phyloP scores from a whole-genome alignment of 495 filamentous ascomycete genomes.

The Penicillium canescens region DNA sequence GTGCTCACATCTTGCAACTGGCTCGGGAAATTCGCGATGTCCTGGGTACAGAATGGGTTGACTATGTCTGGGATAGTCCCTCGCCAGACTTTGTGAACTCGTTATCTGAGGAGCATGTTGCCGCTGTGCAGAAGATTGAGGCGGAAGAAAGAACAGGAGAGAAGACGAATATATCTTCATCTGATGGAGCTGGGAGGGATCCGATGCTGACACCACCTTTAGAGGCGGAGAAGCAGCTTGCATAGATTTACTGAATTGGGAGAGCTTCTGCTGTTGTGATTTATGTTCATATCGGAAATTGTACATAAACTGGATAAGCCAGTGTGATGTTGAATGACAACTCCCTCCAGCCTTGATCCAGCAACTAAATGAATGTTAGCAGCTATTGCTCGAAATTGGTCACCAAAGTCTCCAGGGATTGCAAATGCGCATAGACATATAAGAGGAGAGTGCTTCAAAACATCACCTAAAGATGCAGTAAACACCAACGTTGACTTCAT shows the following conservation, averaged over 20 bases:
- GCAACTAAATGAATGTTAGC: too few species aligned
- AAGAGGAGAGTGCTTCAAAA: too few species aligned
- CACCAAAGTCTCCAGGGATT: too few species aligned
- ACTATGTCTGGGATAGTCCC: constrained; percentile 73
- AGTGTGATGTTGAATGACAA: too few species aligned
- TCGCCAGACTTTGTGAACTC: constrained; percentile 59
- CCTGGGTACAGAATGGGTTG: constrained; percentile 64
- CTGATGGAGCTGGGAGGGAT: constrained; percentile 5
- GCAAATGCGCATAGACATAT: too few species aligned
- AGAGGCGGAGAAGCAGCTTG: constrained; percentile 26
- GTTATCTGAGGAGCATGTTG: constrained; percentile 35
- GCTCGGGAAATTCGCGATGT: constrained; percentile 63
- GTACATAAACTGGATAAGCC: too few species aligned
- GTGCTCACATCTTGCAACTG: constrained; percentile 57
- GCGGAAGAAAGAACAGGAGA: constrained; percentile 3
- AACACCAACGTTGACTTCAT: neutral
- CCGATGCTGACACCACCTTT: constrained; percentile 34
- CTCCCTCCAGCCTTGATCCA: too few species aligned
- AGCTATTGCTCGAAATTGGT: too few species aligned
- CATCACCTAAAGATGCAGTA: too few species aligned
- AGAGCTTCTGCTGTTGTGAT: too few species aligned
- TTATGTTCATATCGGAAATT: neutral
- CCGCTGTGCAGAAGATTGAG: constrained; percentile 14
- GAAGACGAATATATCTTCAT: constrained; percentile 1
- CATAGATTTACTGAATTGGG: constrained; percentile 1